Conservation (phyloP, 2,329 filamentous ascomycete species). For the Penicillium sp. region DNA sequence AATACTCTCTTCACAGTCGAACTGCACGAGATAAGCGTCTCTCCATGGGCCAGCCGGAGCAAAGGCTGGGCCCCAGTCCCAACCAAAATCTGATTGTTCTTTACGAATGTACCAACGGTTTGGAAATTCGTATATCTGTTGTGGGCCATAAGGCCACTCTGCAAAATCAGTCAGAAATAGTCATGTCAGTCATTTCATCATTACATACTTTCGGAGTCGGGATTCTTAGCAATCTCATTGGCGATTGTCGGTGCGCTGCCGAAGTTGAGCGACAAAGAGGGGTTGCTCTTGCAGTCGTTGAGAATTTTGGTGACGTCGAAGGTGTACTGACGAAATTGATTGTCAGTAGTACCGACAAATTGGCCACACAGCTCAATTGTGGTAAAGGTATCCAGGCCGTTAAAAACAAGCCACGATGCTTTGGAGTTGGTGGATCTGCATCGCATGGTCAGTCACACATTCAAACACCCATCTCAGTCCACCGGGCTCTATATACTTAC, state of each 20-base stretch:
- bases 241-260: slow-evolving; percentile 58
- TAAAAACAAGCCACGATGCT: slow-evolving; percentile 59
- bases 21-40: slow-evolving; percentile 58
- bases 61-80: slow-evolving; percentile 65
- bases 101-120: slow-evolving; percentile 61
- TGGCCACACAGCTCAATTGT: slow-evolving; percentile 57
- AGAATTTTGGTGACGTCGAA: slow-evolving; percentile 57
- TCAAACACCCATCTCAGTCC: background rate
- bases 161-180: background rate
- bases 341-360: slow-evolving; percentile 58
- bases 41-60: slow-evolving; percentile 65
- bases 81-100: slow-evolving; percentile 64
- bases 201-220: slow-evolving; percentile 47
- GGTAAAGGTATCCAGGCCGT: slow-evolving; percentile 63
- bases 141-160: slow-evolving; percentile 53
- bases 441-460: background rate
- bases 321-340: slow-evolving; percentile 63
- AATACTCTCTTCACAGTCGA: slow-evolving; percentile 42
- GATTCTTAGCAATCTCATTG: slow-evolving; percentile 52
- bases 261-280: slow-evolving; percentile 55
- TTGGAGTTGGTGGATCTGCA: slow-evolving; percentile 30
- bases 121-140: slow-evolving; percentile 53
- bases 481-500: slow-evolving; percentile 25
- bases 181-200: background rate
- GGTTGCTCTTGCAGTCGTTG: slow-evolving; percentile 39